A percentile compares a stretch with the other conserved stretches of the same genome.
phyloP scores from a whole-genome alignment of 2,329 filamentous ascomycete genomes.

The Calonectria ilicicola region DNA sequence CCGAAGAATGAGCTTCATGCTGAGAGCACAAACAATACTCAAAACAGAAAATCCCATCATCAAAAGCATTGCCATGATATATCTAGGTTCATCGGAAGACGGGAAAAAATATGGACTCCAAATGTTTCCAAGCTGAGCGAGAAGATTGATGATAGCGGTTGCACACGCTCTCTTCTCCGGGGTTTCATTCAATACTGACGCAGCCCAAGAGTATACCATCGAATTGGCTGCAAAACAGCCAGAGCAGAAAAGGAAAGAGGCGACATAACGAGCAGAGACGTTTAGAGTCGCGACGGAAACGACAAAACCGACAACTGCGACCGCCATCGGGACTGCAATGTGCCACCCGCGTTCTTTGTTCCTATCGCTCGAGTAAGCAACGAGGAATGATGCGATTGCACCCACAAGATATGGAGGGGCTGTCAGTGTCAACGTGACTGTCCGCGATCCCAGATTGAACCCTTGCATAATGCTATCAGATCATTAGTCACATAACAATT shows the following conservation, averaged over 20 bases:
- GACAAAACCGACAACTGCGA: conserved; percentile 35
- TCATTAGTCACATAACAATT: neutral
- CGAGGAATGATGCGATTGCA: conserved; percentile 22
- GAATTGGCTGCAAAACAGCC: conserved; percentile 46
- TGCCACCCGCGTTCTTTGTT: conserved; percentile 35
- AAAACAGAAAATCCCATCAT: conserved; percentile 11
- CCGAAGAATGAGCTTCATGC: neutral
- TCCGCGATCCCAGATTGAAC: conserved; percentile 31
- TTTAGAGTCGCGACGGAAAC: conserved; percentile 38
- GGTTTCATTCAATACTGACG: conserved; percentile 47
- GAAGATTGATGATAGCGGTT: conserved; percentile 32
- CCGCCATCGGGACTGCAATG: conserved; percentile 25
- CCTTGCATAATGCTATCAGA: conserved; percentile 30
- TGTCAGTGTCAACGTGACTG: conserved; percentile 38
- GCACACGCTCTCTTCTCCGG: conserved; percentile 46
- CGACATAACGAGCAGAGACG: conserved; percentile 30
- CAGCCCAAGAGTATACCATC: conserved; percentile 50
- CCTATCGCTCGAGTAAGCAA: conserved; percentile 36
- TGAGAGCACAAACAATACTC: neutral
- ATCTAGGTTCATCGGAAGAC: neutral
- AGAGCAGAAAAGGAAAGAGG: conserved; percentile 32
- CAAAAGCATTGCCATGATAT: conserved; percentile 3
- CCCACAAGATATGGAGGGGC: conserved; percentile 42
- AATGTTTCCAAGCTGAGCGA: conserved; percentile 36
- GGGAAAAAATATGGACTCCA: conserved; percentile 45